phyloP scores from a whole-genome alignment of 2,329 filamentous ascomycete genomes.

The Fusarium sublunatum region DNA sequence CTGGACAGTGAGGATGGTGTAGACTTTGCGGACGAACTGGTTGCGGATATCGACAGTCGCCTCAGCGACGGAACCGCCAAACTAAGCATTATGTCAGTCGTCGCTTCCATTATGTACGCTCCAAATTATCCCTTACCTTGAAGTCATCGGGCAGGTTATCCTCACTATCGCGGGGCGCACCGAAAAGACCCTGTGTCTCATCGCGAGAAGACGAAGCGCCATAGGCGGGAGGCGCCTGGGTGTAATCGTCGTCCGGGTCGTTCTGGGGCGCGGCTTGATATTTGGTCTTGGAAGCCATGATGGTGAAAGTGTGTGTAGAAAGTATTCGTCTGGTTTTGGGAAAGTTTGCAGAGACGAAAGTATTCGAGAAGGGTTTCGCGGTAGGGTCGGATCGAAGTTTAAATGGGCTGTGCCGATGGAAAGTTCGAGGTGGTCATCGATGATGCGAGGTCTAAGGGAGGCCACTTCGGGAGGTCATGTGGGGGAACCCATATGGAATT shows the following conservation, averaged over 20 bases:
- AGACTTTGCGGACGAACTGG: constrained; percentile 97
- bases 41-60: constrained; percentile 95
- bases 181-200: constrained; percentile 68
- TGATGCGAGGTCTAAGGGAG: constrained; percentile 38
- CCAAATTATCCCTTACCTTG: constrained; percentile 68
- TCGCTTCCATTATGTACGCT: not conserved
- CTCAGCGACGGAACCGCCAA: constrained; percentile 92
- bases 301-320: not conserved
- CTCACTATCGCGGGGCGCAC: constrained; percentile 79
- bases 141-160: constrained; percentile 98
- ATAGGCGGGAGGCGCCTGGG: constrained; percentile 87
- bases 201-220: constrained; percentile 64
- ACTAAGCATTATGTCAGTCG: constrained; percentile 61
- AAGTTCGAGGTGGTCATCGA: constrained; percentile 36
- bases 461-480: constrained; percentile 39
- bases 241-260: constrained; percentile 86
- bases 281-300: constrained; percentile 81
- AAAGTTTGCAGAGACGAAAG: not conserved
- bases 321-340: not conserved
- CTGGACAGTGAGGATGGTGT: constrained; percentile 96
- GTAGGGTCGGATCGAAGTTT: constrained; percentile 17
- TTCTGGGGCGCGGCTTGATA: constrained; percentile 86
- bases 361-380: not conserved
- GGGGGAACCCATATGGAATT: constrained; percentile 17
- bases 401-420: constrained; percentile 25